These are phyloP conservation scores for Solanum chilense DNA, from an alignment of 257 asterid species.

Conservation along the genomic window DNA sequence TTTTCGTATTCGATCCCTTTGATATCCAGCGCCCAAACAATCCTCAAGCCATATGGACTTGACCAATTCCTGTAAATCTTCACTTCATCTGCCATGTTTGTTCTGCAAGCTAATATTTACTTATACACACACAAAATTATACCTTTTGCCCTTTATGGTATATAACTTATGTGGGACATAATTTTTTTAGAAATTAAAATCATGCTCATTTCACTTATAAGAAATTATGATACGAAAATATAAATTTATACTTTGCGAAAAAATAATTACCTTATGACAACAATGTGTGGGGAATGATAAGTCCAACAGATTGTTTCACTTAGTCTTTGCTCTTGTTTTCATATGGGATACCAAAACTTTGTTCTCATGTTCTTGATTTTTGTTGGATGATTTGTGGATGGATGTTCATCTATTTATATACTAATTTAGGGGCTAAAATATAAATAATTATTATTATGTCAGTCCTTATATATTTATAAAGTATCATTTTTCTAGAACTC, in stretches of 20 bases:
- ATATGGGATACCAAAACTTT: not conserved
- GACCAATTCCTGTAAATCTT: slow-evolving; percentile 65
- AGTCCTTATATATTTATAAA: not conserved
- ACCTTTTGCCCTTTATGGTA: too few species aligned
- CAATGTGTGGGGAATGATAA: not conserved
- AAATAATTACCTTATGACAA: not conserved
- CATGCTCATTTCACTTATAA: not conserved
- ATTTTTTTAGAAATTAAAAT: too few species aligned
- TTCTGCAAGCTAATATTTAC: not conserved
- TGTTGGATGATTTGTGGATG: not conserved
- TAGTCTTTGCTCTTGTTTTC: not conserved
- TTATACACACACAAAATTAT: too few species aligned
- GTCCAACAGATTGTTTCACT: not conserved
- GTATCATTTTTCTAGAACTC: too few species aligned
- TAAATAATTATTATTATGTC: too few species aligned
- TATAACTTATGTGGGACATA: not conserved
- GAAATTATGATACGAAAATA: too few species aligned
- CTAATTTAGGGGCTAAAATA: not conserved
- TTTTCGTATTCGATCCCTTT: slow-evolving; percentile 45
- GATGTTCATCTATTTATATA: too few species aligned
- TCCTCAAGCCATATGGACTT: slow-evolving; percentile 48
- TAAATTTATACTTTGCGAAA: not conserved
- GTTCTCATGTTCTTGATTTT: not conserved
- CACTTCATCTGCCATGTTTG: slow-evolving; percentile 50
- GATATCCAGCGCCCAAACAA: slow-evolving; percentile 43